A percentile compares a stretch with the other conserved stretches of the same genome.
phyloP scores from a whole-genome alignment of 192 early-diverging fungal genomes.

The Podila clonocystis region DNA sequence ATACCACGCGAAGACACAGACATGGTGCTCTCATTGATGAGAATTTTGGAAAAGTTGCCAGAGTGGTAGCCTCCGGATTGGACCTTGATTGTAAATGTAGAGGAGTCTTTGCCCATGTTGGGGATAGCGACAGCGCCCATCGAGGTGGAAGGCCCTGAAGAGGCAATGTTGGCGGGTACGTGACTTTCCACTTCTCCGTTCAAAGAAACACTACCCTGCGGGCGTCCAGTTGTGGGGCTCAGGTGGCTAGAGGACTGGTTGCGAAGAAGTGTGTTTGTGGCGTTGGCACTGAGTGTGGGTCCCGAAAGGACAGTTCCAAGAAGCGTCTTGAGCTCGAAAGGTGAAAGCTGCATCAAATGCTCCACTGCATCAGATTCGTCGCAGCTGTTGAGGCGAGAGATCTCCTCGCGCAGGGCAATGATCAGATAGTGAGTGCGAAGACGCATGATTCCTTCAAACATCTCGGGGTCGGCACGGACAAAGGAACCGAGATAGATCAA shows the following conservation, averaged over 20 bases:
- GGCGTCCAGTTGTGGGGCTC: constrained; percentile 22
- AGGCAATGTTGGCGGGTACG: background rate
- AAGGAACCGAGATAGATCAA: constrained; percentile 79
- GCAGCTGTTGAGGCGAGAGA: constrained; percentile 71
- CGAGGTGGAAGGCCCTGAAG: constrained; percentile 11
- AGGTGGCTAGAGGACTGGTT: constrained; percentile 52
- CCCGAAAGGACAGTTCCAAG: constrained; percentile 75
- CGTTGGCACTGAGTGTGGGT: constrained; percentile 52
- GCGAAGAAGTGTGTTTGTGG: constrained; percentile 44
- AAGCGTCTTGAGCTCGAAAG: constrained; percentile 79
- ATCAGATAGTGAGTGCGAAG: constrained; percentile 82
- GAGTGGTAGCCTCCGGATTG: constrained; percentile 76
- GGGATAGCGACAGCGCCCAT: constrained; percentile 8
- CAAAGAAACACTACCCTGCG: background rate
- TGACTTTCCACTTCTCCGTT: background rate
- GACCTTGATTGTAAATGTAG: constrained; percentile 60
- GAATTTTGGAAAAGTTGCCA: constrained; percentile 76
- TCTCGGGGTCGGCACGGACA: constrained; percentile 64
- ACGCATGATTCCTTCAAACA: constrained; percentile 85
- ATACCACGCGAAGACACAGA: constrained; percentile 72
- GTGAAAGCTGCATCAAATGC: constrained; percentile 80
- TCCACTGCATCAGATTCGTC: constrained; percentile 82
- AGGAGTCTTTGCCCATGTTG: constrained; percentile 37
- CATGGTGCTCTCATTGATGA: constrained; percentile 60
- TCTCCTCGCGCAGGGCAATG: constrained; percentile 86